Conservation (phyloP, 2,329 filamentous ascomycete genomes). For the Hymenotorrendiella dingleyae region DNA sequence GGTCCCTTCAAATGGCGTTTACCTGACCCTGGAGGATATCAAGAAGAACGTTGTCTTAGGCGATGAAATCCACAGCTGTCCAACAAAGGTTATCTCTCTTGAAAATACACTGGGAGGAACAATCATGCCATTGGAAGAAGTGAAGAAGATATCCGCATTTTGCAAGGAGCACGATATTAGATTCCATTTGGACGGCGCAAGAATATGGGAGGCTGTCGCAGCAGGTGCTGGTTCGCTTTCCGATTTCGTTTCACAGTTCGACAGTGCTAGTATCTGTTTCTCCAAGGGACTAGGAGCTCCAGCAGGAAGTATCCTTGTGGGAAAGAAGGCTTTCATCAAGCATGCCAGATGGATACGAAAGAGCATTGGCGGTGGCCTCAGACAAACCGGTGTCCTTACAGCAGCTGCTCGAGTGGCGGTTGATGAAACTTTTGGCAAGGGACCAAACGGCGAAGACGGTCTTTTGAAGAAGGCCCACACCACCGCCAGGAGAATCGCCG, state of each 20-base stretch:
- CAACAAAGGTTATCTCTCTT: constrained; percentile 73
- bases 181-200: constrained; percentile 73
- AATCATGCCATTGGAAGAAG: constrained; percentile 70
- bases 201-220: constrained; percentile 75
- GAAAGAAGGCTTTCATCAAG: constrained; percentile 47
- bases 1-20: constrained; percentile 61
- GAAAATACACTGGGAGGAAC: constrained; percentile 82
- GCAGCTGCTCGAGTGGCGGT: constrained; percentile 71
- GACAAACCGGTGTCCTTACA: constrained; percentile 71
- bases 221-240: constrained; percentile 60
- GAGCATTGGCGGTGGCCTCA: constrained; percentile 70
- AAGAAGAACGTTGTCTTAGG: constrained; percentile 55
- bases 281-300: constrained; percentile 79
- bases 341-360: constrained; percentile 73
- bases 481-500: constrained; percentile 55
- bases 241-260: constrained; percentile 63
- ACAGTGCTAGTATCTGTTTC: constrained; percentile 73
- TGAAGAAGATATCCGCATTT: constrained; percentile 63
- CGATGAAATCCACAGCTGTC: constrained; percentile 70
- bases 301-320: constrained; percentile 69
- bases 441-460: constrained; percentile 52
- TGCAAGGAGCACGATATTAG: constrained; percentile 57
- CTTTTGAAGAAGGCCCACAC: constrained; percentile 55
- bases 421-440: constrained; percentile 68
- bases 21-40: constrained; percentile 59